Conservation (phyloP, 495 filamentous ascomycete species). For the Schizothecium vesticola region DNA sequence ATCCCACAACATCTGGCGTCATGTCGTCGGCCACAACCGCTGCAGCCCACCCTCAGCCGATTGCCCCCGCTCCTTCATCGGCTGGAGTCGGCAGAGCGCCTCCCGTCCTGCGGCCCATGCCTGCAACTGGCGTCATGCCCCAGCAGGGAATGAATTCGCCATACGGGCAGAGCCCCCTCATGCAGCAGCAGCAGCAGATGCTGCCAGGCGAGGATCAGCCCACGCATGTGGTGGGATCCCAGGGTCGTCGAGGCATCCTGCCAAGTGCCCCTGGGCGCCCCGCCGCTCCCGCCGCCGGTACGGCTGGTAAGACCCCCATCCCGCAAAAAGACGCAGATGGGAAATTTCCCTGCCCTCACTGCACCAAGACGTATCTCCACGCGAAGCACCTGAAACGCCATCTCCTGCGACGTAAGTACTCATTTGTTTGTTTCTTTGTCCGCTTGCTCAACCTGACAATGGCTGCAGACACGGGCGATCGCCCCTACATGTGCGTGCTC, state of each 20-base stretch:
- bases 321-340: constrained; percentile 91
- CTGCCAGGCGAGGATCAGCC: constrained; percentile 54
- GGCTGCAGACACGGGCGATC: constrained; percentile 79
- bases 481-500: constrained; percentile 93
- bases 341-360: constrained; percentile 95
- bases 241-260: constrained; percentile 81
- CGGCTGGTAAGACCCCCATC: constrained; percentile 71
- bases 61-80: constrained; percentile 61
- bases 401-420: constrained; percentile 81
- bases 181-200: constrained; percentile 37
- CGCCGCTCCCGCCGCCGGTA: constrained; percentile 52
- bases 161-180: constrained; percentile 45
- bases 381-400: constrained; percentile 97
- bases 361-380: constrained; percentile 95
- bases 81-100: constrained; percentile 51
- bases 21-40: constrained; percentile 60
- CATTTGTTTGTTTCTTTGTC: constrained; percentile 15
- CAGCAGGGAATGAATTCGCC: constrained; percentile 45
- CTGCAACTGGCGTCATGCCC: constrained; percentile 53
- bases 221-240: constrained; percentile 86
- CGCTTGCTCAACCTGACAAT: constrained; percentile 19
- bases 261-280: constrained; percentile 84
- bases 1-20: constrained; percentile 57
- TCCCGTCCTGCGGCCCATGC: constrained; percentile 56
- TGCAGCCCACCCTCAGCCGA: constrained; percentile 64